phyloP scores from a whole-genome alignment of 2,329 filamentous ascomycete species.

The Magnaporthales sp. region DNA sequence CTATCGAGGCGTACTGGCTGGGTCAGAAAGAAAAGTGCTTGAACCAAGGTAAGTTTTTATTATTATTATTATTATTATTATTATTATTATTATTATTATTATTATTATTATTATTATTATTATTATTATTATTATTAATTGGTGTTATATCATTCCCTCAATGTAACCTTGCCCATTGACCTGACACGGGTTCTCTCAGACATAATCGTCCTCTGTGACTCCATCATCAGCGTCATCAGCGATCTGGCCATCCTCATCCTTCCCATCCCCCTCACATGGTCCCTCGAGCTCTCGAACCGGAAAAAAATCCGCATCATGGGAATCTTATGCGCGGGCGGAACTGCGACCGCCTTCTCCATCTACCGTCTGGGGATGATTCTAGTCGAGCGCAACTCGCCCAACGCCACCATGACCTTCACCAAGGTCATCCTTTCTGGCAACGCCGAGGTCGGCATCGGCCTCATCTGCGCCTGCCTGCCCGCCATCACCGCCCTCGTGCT shows the following conservation, averaged over 20 bases:
- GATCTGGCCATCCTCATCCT: not conserved
- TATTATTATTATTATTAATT: too few relatives aligned
- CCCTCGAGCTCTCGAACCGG: not conserved
- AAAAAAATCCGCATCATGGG: not conserved
- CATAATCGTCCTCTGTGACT: not conserved
- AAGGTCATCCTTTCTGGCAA: not conserved
- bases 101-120: too few relatives aligned
- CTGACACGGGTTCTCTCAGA: too few relatives aligned
- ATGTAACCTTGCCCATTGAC: too few relatives aligned
- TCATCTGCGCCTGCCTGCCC: constrained; percentile 1
- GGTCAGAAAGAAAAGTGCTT: not conserved
- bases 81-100: too few relatives aligned
- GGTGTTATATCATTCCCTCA: too few relatives aligned
- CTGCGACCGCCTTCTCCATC: not conserved
- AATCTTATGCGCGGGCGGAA: not conserved
- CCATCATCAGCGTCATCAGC: not conserved
- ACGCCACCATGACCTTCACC: not conserved
- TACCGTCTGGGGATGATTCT: not conserved
- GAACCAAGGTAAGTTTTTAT: not conserved
- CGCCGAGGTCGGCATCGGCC: not conserved
- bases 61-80: too few relatives aligned
- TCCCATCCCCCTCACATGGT: not conserved
- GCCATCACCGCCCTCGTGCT: not conserved
- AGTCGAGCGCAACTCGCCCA: not conserved
- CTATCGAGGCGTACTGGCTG: not conserved